Percentiles rank a stretch among this genome's conserved stretches.
These are phyloP conservation scores for Begonia loranthoides DNA, from an alignment of 306 rosid species.

Conservation along the genomic window DNA sequence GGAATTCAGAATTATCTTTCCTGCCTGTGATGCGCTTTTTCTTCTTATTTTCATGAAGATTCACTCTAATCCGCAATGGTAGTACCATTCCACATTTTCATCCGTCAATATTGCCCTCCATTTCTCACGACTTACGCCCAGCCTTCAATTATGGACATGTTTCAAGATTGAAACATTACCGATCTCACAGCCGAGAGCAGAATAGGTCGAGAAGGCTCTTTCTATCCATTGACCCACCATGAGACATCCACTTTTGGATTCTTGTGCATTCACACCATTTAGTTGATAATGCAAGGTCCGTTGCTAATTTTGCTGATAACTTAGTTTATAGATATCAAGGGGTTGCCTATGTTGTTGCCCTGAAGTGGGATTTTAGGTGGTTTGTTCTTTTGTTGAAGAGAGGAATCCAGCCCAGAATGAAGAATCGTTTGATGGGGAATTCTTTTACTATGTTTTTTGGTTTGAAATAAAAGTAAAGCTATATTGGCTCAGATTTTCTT, in stretches of 20 bases:
- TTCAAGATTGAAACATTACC: conserved; percentile 63
- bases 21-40: conserved; percentile 62
- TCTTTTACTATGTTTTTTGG: conserved; percentile 7
- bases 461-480: neutral
- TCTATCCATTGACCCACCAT: conserved; percentile 73
- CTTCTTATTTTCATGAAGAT: conserved; percentile 60
- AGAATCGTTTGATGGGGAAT: conserved; percentile 25
- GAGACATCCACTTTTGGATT: conserved; percentile 93
- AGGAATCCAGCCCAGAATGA: conserved; percentile 17
- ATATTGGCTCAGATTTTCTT: conserved; percentile 4
- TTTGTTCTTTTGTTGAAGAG: conserved; percentile 22
- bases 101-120: conserved; percentile 63
- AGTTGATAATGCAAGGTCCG: conserved; percentile 90
- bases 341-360: conserved; percentile 40
- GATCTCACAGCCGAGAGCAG: conserved; percentile 75
- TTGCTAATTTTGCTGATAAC: conserved; percentile 77
- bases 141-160: conserved; percentile 67
- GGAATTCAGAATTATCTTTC: conserved; percentile 60
- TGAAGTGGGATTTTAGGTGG: conserved; percentile 32
- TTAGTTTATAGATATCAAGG: conserved; percentile 58
- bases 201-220: conserved; percentile 68
- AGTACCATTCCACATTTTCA: conserved; percentile 56
- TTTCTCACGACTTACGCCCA: conserved; percentile 70
- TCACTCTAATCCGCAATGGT: conserved; percentile 68
- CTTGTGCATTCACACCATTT: conserved; percentile 88